Percentiles rank a stretch among this genome's conserved stretches.
Conservation (phyloP, 768 basidiomycete genomes). For the Mycena crocata region DNA sequence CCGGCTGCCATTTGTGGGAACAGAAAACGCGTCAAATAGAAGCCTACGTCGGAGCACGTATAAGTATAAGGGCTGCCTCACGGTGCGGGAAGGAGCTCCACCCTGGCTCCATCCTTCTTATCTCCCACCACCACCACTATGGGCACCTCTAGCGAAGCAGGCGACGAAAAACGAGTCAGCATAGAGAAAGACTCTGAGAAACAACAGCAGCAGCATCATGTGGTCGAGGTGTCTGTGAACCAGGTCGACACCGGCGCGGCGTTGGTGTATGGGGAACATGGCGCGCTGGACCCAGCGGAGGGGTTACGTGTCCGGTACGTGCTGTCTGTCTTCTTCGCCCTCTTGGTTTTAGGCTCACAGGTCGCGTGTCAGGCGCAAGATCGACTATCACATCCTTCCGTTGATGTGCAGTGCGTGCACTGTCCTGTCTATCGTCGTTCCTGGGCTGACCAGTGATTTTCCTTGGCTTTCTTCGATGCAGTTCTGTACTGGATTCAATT, state of each 20-base stretch:
- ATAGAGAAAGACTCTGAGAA: neutral
- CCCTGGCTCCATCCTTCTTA: neutral
- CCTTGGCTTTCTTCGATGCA: conserved; percentile 69
- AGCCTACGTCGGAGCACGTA: neutral
- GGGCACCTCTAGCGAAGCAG: neutral
- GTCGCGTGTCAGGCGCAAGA: conserved; percentile 63
- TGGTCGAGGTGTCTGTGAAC: conserved; percentile 54
- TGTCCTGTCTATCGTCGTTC: neutral
- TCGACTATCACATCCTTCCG: conserved; percentile 81
- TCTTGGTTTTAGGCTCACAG: neutral
- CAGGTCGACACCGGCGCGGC: conserved; percentile 74
- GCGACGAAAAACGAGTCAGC: neutral
- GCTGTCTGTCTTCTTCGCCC: neutral
- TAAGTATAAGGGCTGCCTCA: neutral
- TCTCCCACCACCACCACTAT: conserved; percentile 3
- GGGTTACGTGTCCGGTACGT: conserved; percentile 62
- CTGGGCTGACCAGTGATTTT: neutral
- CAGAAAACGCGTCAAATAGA: neutral
- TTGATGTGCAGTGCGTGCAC: conserved; percentile 79
- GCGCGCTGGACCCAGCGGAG: conserved; percentile 63
- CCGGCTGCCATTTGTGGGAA: neutral
- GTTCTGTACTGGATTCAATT: no score
- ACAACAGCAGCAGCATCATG: conserved; percentile 8
- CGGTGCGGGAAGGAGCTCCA: no score
- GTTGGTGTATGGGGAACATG: conserved; percentile 58